These are phyloP conservation scores for Cyberlindnera suaveolens DNA, from an alignment of 805 yeast species.

Conservation along the genomic window DNA sequence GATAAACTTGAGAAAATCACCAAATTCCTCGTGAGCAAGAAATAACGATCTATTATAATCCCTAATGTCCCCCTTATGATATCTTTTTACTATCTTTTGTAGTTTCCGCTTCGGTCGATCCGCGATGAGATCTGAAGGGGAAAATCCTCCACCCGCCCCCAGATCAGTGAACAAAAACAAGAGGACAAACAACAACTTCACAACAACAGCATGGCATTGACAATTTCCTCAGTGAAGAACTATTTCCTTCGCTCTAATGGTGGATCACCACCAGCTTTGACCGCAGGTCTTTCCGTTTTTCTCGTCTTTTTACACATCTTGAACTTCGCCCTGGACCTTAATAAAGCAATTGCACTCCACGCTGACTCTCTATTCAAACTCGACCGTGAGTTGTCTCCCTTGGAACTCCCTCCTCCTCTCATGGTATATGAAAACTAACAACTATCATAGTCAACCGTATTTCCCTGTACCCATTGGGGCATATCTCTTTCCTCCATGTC, in stretches of 20 bases:
- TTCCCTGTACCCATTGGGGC: slow-evolving; percentile 70
- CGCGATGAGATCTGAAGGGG: too few species aligned
- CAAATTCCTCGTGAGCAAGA: slow-evolving; percentile 14
- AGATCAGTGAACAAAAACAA: neutral
- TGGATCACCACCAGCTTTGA: slow-evolving; percentile 48
- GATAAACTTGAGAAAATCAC: slow-evolving; percentile 25
- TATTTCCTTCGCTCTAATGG: slow-evolving; percentile 3
- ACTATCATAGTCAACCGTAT: slow-evolving; percentile 17
- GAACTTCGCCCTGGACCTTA: slow-evolving; percentile 24
- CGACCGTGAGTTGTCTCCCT: slow-evolving; percentile 21
- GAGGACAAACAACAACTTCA: neutral
- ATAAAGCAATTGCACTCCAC: slow-evolving; percentile 39
- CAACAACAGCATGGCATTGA: neutral
- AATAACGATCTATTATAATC: neutral
- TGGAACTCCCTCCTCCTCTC: neutral
- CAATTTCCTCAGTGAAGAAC: slow-evolving; percentile 1
- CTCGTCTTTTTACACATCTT: slow-evolving; percentile 38
- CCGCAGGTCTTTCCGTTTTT: slow-evolving; percentile 56
- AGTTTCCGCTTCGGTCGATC: too few species aligned
- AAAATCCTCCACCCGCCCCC: too few species aligned
- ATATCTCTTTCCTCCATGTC: slow-evolving; percentile 55
- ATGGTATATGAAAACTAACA: neutral
- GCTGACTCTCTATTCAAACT: slow-evolving; percentile 48
- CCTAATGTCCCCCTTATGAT: too few species aligned
- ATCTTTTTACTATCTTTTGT: too few species aligned